Evolutionary conservation across 176 grass and related monocot species (phyloP).

Genomic region (Zoysia japonica): DNA sequence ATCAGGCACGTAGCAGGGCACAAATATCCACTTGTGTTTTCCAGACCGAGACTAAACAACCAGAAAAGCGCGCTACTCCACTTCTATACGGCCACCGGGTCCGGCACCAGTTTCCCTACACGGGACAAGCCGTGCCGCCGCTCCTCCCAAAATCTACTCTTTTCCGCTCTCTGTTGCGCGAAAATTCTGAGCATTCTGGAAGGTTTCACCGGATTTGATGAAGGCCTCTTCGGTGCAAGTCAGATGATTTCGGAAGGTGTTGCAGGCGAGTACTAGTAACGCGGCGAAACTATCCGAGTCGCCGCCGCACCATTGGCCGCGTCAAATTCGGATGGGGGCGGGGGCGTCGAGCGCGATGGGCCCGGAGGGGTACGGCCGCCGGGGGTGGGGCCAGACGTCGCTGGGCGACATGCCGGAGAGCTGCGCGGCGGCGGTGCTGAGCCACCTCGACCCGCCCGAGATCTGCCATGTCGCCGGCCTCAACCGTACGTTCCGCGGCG

Average conservation of each 20-base stretch:
- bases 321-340: conserved; percentile 52
- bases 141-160: background rate
- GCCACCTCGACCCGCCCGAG: conserved; percentile 77
- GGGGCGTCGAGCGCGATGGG: conserved; percentile 54
- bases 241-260: conserved; percentile 31
- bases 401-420: conserved; percentile 90
- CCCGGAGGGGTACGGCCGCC: conserved; percentile 44
- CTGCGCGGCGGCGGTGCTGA: conserved; percentile 72
- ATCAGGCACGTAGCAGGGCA: background rate
- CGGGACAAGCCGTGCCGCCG: background rate
- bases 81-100: conserved; percentile 26
- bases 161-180: background rate
- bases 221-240: background rate
- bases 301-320: background rate
- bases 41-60: background rate
- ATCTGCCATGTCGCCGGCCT: conserved; percentile 75
- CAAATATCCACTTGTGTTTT: conserved; percentile 29
- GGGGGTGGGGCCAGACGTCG: conserved; percentile 40
- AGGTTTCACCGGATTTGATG: background rate
- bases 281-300: background rate
- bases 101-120: background rate
- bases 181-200: conserved; percentile 17
- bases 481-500: conserved; percentile 61
- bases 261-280: background rate
- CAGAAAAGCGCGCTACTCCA: background rate